phyloP scores from a whole-genome alignment of 129 eudicot species.

The Mikania micrantha region DNA sequence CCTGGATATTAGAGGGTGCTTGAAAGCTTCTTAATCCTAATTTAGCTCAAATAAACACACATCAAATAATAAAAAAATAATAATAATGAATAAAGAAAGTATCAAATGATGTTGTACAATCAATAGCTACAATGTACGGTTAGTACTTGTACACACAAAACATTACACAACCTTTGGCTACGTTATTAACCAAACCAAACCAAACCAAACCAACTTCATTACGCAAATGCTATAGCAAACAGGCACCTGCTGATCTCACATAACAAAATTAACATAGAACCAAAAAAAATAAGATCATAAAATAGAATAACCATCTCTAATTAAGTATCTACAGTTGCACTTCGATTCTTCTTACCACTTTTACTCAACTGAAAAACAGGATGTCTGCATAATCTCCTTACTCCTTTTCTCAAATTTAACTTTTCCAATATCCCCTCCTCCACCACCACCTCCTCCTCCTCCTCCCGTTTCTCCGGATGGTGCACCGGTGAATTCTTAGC shows the following conservation, averaged over 20 bases:
- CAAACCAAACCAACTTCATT: not conserved
- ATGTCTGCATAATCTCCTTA: conserved; percentile 47
- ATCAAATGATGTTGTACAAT: conserved; percentile 2
- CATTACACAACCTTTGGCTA: conserved; percentile 1
- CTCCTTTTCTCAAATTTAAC: conserved; percentile 53
- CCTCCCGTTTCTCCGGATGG: conserved; percentile 23
- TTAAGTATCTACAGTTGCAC: conserved; percentile 14
- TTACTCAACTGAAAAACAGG: conserved; percentile 64
- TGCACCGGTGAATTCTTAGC: conserved; percentile 26
- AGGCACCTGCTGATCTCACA: conserved; percentile 6
- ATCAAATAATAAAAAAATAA: not conserved
- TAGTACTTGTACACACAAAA: conserved; percentile 16
- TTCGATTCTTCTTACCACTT: conserved; percentile 17
- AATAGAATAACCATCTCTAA: not conserved
- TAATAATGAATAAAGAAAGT: not conserved
- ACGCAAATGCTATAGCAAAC: conserved; percentile 2
- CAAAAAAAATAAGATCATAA: not conserved
- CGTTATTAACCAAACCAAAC: conserved; percentile 21
- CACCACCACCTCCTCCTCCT: conserved; percentile 35
- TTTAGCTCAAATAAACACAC: too few relatives aligned
- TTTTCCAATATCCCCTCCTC: conserved; percentile 44
- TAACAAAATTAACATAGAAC: not conserved
- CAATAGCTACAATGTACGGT: conserved; percentile 7
- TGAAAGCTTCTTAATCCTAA: too few relatives aligned
- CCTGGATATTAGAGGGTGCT: too few relatives aligned